Percentiles rank a stretch among this genome's conserved stretches.
Conservation (phyloP, 2,329 filamentous ascomycete genomes). For the Hypoxylon sp. region DNA sequence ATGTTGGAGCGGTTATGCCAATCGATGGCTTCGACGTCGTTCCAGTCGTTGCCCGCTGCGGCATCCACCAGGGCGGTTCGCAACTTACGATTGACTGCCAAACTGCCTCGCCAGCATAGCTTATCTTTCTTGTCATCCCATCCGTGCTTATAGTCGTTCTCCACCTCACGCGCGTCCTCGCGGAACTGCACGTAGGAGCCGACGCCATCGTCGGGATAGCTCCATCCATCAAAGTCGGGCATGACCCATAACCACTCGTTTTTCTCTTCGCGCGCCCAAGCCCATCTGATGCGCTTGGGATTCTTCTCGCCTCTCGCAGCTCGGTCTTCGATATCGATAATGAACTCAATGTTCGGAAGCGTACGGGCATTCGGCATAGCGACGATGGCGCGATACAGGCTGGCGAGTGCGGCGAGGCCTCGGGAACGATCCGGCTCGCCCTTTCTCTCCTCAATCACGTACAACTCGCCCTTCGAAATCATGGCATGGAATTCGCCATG, state of each 20-base stretch:
- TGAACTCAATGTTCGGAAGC: slow-evolving; percentile 44
- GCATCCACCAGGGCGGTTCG: slow-evolving; percentile 44
- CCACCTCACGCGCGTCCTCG: slow-evolving; percentile 39
- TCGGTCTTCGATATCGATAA: slow-evolving; percentile 43
- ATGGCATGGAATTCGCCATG: slow-evolving; percentile 44
- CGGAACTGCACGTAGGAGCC: slow-evolving; percentile 43
- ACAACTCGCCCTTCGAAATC: slow-evolving; percentile 42
- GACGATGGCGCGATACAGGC: slow-evolving; percentile 41
- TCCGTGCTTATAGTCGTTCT: slow-evolving; percentile 32
- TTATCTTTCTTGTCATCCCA: slow-evolving; percentile 46
- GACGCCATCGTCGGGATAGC: slow-evolving; percentile 43
- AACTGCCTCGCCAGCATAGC: slow-evolving; percentile 51
- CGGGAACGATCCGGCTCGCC: slow-evolving; percentile 45
- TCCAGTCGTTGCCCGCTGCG: slow-evolving; percentile 44
- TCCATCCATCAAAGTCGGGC: slow-evolving; percentile 45
- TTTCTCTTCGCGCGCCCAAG: slow-evolving; percentile 40
- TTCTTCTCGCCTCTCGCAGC: slow-evolving; percentile 37
- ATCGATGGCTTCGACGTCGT: slow-evolving; percentile 46
- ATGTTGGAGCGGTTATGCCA: slow-evolving; percentile 44
- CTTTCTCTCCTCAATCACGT: slow-evolving; percentile 40
- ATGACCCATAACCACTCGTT: slow-evolving; percentile 44
- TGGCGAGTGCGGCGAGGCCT: slow-evolving; percentile 42
- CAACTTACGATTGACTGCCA: slow-evolving; percentile 46
- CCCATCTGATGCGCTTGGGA: slow-evolving; percentile 39
- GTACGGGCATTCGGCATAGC: slow-evolving; percentile 37